A percentile compares a stretch with the other conserved stretches of the same genome.
These are phyloP conservation scores for Spathaspora girioi DNA, from an alignment of 805 yeast genomes.

Conservation along the genomic window DNA sequence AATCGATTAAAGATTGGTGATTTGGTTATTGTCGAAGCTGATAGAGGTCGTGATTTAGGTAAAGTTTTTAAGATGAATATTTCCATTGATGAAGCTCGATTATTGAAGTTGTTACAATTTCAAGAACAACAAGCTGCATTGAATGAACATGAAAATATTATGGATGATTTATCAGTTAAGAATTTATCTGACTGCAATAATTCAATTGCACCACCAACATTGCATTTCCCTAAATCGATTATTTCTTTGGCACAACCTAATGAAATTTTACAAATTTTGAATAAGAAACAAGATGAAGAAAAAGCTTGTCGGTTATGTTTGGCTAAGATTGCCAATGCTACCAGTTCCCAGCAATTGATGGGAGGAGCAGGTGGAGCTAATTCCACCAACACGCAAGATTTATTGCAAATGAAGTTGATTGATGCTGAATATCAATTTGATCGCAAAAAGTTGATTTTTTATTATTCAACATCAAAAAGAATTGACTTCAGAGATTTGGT, in stretches of 20 bases:
- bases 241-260: slow-evolving; percentile 57
- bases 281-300: slow-evolving; percentile 65
- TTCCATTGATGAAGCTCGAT: slow-evolving; percentile 61
- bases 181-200: slow-evolving; percentile 13
- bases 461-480: slow-evolving; percentile 56
- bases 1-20: slow-evolving; percentile 49
- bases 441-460: slow-evolving; percentile 70
- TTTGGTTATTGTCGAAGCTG: slow-evolving; percentile 80
- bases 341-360: slow-evolving; percentile 8
- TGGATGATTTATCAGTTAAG: slow-evolving; percentile 22
- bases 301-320: slow-evolving; percentile 62
- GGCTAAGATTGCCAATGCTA: slow-evolving; percentile 47
- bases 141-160: slow-evolving; percentile 16
- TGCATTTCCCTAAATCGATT: slow-evolving; percentile 67
- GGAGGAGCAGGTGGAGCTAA: not conserved
- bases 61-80: slow-evolving; percentile 56
- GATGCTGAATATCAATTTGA: slow-evolving; percentile 83
- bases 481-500: slow-evolving; percentile 72
- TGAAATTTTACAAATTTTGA: slow-evolving; percentile 56
- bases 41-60: slow-evolving; percentile 76
- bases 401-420: slow-evolving; percentile 53
- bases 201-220: slow-evolving; percentile 37
- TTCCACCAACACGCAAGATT: slow-evolving; percentile 10
- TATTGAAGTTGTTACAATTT: slow-evolving; percentile 60
- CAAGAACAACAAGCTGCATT: slow-evolving; percentile 71